These are phyloP conservation scores for Phytophthora pini DNA, from an alignment of 352 stramenopile species.

Conservation along the genomic window DNA sequence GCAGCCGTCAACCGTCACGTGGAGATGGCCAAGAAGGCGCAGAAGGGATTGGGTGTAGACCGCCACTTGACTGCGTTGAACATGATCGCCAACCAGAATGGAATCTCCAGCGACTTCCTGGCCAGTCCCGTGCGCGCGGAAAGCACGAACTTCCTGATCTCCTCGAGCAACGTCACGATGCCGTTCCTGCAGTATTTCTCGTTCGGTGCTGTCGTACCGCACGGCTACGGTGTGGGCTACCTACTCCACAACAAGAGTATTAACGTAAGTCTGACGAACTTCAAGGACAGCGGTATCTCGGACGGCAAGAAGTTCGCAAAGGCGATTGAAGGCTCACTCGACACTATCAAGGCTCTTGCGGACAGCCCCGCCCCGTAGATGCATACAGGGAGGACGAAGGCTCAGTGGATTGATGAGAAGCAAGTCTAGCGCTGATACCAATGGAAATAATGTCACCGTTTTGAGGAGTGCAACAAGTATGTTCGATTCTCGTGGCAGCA, in stretches of 20 bases:
- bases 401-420: not conserved
- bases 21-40: slow-evolving; percentile 90
- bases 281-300: slow-evolving; percentile 76
- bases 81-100: slow-evolving; percentile 69
- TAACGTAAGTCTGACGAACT: slow-evolving; percentile 90
- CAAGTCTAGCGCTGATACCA: slow-evolving; percentile 3
- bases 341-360: slow-evolving; percentile 82
- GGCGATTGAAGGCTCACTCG: slow-evolving; percentile 63
- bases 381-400: slow-evolving; percentile 6
- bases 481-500: too few relatives aligned
- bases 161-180: slow-evolving; percentile 91
- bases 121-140: slow-evolving; percentile 73
- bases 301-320: slow-evolving; percentile 77
- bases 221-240: slow-evolving; percentile 93
- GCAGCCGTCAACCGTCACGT: slow-evolving; percentile 85
- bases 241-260: slow-evolving; percentile 85
- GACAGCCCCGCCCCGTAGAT: slow-evolving; percentile 56
- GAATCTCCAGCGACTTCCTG: slow-evolving; percentile 81
- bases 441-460: slow-evolving; percentile 11
- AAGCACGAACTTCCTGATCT: slow-evolving; percentile 91
- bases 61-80: slow-evolving; percentile 86
- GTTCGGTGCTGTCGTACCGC: slow-evolving; percentile 88
- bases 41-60: slow-evolving; percentile 88
- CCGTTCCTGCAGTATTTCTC: slow-evolving; percentile 91
- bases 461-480: not conserved